Evolutionary conservation across 1,284 basidiomycete genomes (phyloP).

Genomic region (Ustilago curta): DNA sequence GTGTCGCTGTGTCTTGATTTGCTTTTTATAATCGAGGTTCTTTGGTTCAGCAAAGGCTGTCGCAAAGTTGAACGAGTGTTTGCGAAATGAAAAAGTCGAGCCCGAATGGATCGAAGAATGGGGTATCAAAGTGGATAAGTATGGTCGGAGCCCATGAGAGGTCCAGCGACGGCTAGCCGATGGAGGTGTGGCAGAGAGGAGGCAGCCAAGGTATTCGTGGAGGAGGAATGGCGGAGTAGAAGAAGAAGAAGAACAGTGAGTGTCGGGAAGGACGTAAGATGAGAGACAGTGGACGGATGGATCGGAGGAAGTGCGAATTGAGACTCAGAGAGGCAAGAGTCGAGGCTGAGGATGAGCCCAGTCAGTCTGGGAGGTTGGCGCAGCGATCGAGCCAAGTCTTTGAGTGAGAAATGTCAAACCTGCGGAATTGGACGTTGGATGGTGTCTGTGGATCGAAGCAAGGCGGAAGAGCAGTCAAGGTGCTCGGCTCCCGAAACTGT

Average conservation of each 20-base stretch:
- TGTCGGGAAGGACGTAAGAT: background rate
- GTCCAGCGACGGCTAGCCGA: background rate
- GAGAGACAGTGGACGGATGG: background rate
- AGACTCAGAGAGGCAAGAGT: background rate
- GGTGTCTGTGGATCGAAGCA: conserved; percentile 4
- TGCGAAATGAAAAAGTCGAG: background rate
- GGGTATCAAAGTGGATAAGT: background rate
- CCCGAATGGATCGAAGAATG: background rate
- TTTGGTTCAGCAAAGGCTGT: no score
- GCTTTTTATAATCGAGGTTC: no score
- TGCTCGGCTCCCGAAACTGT: background rate
- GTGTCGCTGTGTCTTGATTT: background rate
- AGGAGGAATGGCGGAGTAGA: background rate
- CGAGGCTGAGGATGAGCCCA: background rate
- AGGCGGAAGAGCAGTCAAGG: background rate
- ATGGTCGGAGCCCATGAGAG: background rate
- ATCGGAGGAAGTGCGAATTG: background rate
- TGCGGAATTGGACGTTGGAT: background rate
- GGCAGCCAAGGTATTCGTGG: background rate
- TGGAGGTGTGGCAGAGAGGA: background rate
- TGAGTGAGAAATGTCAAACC: background rate
- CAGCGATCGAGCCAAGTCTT: background rate
- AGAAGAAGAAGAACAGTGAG: conserved; percentile 2
- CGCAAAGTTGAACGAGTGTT: background rate
- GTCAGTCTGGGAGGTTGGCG: background rate